phyloP scores from a whole-genome alignment of 2,329 filamentous ascomycete genomes.

The Phymatotrichopsis omnivora region DNA sequence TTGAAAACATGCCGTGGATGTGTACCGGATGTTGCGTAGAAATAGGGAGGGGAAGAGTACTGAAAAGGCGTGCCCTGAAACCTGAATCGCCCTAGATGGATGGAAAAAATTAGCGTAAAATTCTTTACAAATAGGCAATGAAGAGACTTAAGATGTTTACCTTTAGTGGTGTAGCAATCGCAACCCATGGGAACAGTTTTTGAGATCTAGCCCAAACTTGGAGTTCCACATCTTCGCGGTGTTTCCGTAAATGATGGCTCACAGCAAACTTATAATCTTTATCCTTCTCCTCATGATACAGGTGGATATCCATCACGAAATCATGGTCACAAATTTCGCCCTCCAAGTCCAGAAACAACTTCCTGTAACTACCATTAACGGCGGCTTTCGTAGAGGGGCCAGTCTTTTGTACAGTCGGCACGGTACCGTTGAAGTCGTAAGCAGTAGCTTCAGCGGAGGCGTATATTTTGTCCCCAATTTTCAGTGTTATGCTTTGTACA shows the following conservation, averaged over 20 bases:
- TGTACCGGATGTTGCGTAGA: conserved; percentile 33
- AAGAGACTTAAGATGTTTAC: conserved; percentile 23
- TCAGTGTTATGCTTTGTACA: conserved; percentile 18
- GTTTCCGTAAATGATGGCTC: conserved; percentile 32
- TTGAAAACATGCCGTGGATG: conserved; percentile 34
- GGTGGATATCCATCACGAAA: conserved; percentile 18
- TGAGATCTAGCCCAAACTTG: conserved; percentile 31
- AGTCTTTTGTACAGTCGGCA: neutral
- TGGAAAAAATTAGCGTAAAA: neutral
- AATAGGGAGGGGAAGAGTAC: conserved; percentile 33
- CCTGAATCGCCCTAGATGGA: neutral
- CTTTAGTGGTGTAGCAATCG: conserved; percentile 32
- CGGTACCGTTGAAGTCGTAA: neutral
- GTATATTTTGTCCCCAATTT: conserved; percentile 19
- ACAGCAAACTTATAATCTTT: conserved; percentile 24
- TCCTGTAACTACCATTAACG: conserved; percentile 14
- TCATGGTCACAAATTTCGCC: conserved; percentile 14
- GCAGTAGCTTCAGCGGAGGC: conserved; percentile 14
- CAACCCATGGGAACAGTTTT: conserved; percentile 34
- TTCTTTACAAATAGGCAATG: neutral
- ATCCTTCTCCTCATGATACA: conserved; percentile 1
- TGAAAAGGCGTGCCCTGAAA: conserved; percentile 32
- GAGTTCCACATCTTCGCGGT: conserved; percentile 26
- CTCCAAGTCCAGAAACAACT: conserved; percentile 16
- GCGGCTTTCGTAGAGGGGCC: neutral